These are phyloP conservation scores for Leccinum uliginosum DNA, from an alignment of 768 basidiomycete genomes.

Conservation along the genomic window DNA sequence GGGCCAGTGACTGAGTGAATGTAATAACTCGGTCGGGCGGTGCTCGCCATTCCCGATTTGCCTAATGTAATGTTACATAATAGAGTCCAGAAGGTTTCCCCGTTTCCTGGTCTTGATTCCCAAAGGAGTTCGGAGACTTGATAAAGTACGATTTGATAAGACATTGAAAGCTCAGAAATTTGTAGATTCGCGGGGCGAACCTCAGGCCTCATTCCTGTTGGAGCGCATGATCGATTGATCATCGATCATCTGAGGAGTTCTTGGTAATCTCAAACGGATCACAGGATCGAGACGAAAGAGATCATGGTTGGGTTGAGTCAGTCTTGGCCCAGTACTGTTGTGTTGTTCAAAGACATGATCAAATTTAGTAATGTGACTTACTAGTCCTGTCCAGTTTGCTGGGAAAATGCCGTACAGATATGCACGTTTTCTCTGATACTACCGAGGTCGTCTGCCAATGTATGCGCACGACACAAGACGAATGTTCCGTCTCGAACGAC, in stretches of 20 bases:
- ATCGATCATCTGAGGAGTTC: neutral
- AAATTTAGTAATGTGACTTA: neutral
- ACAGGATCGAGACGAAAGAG: neutral
- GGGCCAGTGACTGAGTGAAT: neutral
- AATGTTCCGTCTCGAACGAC: neutral
- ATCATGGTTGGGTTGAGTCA: neutral
- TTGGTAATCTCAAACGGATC: neutral
- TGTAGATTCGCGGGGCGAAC: neutral
- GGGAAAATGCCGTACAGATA: neutral
- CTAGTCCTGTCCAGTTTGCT: neutral
- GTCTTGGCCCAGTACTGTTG: neutral
- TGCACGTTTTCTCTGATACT: too few relatives aligned
- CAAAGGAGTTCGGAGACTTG: neutral
- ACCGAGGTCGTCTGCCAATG: neutral
- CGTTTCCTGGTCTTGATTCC: neutral
- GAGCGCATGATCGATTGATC: too few relatives aligned
- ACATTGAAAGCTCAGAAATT: neutral
- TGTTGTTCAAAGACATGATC: neutral
- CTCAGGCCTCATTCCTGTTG: neutral
- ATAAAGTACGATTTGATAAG: neutral
- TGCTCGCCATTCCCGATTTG: neutral
- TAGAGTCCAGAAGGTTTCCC: neutral
- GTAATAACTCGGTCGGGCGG: neutral
- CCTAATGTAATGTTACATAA: neutral
- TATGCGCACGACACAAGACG: neutral